Percentiles rank a stretch among this genome's conserved stretches.
phyloP scores from a whole-genome alignment of 768 basidiomycete species.

The Serendipita indica region DNA sequence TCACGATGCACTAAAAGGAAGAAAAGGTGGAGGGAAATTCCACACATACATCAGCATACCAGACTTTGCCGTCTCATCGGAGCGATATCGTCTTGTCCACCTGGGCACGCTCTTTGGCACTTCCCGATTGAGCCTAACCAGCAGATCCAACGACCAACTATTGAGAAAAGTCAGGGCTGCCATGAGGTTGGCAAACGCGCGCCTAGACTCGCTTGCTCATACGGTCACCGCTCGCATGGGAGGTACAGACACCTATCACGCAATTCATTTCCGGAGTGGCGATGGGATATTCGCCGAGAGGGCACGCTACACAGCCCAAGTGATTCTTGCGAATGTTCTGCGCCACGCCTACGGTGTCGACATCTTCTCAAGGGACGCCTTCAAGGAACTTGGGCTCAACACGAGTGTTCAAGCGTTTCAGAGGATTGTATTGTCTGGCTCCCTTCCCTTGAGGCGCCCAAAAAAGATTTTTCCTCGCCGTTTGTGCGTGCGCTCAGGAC shows the following conservation, averaged over 20 bases:
- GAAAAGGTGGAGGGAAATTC: slow-evolving; percentile 18
- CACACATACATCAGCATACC: slow-evolving; percentile 17
- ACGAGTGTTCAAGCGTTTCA: background rate
- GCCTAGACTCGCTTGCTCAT: slow-evolving; percentile 30
- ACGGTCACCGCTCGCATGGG: slow-evolving; percentile 32
- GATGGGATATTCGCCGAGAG: slow-evolving; percentile 45
- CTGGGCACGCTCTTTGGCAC: slow-evolving; percentile 68
- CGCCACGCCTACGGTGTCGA: background rate
- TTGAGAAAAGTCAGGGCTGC: slow-evolving; percentile 34
- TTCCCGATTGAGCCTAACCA: slow-evolving; percentile 42
- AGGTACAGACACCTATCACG: slow-evolving; percentile 33
- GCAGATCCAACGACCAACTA: slow-evolving; percentile 26
- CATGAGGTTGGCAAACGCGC: slow-evolving; percentile 44
- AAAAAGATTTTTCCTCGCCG: background rate
- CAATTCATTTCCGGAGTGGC: slow-evolving; percentile 51
- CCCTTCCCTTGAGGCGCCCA: background rate
- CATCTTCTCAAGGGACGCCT: no score
- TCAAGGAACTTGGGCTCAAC: no score
- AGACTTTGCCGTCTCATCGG: slow-evolving; percentile 26
- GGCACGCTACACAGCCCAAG: slow-evolving; percentile 29
- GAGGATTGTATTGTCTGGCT: background rate
- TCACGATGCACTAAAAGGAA: slow-evolving; percentile 28
- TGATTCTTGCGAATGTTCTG: background rate
- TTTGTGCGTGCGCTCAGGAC: background rate
- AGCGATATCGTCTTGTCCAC: slow-evolving; percentile 40